Evolutionary conservation across 805 yeast species (phyloP), one percentile per base, ranked within the genome.

Genomic region (baker's yeast (Saccharomyces cerevisiae)): DNA sequence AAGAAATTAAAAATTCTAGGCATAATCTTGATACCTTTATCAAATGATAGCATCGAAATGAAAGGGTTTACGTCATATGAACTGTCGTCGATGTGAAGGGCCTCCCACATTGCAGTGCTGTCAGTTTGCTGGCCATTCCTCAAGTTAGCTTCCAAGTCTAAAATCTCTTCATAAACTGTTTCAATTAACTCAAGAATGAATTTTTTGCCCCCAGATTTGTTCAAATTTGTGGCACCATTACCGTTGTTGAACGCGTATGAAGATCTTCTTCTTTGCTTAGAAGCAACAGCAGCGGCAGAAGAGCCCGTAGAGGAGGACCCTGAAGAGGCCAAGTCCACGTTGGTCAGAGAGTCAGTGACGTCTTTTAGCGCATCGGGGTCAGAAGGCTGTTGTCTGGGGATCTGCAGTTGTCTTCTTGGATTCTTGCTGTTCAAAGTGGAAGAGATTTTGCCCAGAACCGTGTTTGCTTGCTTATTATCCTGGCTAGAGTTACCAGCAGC

Each of bases 371-470:
- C 65, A 29, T n/a, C 66, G 59, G 21, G 64, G 52, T 78, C 76
- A 58, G 55, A 57, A 10, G 55, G 56, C 43, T 54, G 62, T 21
- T 62, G 61, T 26, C 62, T 49, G 22, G 80, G 76, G 52, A 84
- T 76, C 60, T 84, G 89, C 67, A 91, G 77, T 64, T 87, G 89
- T 69, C 85, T 89, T 74, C 96, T 83, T 57, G 97, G 97, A 60
- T 86, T 85, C 68, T 87, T 89, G 60, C 87, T 87, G 49, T 85
- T 86, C 62, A 89, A 88, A 28, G 84, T 79, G 46, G 89, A 85
- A 11, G 91, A 81, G 55, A 90, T 86, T 71, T 85, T 88, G 61
- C 98, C 97, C 55, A 92, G 76, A 1, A 96, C 94, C 63, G 96
- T 17, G 11, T 21, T 36, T 36, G 43, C 43, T 21, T 36, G 43